A percentile compares a stretch with the other conserved stretches of the same genome.
These are phyloP conservation scores for Podospora pseudopauciseta DNA, from an alignment of 495 filamentous ascomycete genomes.

Conservation along the genomic window DNA sequence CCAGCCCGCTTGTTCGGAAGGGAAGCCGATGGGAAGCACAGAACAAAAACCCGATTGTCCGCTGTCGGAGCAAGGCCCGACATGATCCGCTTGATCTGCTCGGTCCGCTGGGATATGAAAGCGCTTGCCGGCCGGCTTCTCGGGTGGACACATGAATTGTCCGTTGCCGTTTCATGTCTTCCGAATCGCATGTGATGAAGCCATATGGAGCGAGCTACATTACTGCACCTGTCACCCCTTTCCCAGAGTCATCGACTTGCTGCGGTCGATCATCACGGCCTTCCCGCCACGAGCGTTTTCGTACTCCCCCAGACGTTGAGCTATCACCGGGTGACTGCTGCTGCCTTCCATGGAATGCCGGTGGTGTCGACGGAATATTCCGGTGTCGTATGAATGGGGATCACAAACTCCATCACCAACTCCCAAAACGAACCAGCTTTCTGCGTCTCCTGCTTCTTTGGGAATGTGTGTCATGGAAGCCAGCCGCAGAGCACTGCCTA, in stretches of 20 bases:
- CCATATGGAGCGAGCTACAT: background rate
- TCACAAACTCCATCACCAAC: background rate
- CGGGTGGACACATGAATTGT: background rate
- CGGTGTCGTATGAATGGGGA: background rate
- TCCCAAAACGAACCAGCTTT: background rate
- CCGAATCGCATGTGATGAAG: background rate
- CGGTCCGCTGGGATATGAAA: background rate
- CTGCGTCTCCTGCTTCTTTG: background rate
- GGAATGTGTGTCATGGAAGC: background rate
- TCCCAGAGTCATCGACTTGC: background rate
- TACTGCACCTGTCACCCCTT: background rate
- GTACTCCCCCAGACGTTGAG: background rate
- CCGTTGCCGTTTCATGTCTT: background rate
- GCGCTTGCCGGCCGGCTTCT: background rate
- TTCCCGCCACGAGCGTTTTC: background rate
- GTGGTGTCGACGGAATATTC: background rate
- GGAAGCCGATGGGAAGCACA: background rate
- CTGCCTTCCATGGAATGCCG: background rate
- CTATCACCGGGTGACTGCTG: background rate
- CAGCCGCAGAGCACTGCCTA: background rate
- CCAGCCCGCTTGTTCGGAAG: background rate
- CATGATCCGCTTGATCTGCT: background rate
- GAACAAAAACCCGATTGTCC: background rate
- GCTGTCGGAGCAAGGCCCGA: background rate
- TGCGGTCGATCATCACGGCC: background rate